A percentile compares a stretch with the other conserved stretches of the same genome.
Evolutionary conservation across 805 yeast genomes (phyloP).

Genomic region (Metschnikowia dekortorum): DNA sequence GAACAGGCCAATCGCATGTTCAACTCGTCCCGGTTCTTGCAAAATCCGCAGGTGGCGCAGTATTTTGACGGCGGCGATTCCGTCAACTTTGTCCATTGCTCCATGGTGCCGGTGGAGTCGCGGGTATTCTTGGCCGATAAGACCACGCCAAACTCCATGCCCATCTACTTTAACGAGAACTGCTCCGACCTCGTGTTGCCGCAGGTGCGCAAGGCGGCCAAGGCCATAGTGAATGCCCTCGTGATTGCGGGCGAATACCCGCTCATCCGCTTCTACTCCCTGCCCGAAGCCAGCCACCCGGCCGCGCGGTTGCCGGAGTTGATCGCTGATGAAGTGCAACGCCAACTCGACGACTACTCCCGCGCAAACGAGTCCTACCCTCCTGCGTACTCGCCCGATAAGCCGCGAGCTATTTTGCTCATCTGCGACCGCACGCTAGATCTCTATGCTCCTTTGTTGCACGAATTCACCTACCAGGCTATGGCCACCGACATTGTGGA

Average conservation of each 20-base stretch:
- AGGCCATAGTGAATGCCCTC: slow-evolving; percentile 66
- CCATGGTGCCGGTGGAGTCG: slow-evolving; percentile 61
- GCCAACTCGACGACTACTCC: slow-evolving; percentile 69
- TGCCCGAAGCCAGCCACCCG: slow-evolving; percentile 44
- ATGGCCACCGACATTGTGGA: slow-evolving; percentile 75
- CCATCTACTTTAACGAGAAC: slow-evolving; percentile 62
- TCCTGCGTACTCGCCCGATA: slow-evolving; percentile 46
- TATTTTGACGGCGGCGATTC: slow-evolving; percentile 30
- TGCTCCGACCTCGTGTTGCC: slow-evolving; percentile 59
- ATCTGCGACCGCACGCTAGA: slow-evolving; percentile 84
- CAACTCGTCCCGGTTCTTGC: slow-evolving; percentile 22
- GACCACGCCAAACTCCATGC: slow-evolving; percentile 52
- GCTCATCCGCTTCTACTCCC: slow-evolving; percentile 66
- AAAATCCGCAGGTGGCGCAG: slow-evolving; percentile 26
- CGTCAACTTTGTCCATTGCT: slow-evolving; percentile 29
- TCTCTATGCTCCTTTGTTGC: slow-evolving; percentile 75
- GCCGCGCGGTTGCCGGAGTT: slow-evolving; percentile 61
- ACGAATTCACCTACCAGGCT: slow-evolving; percentile 89
- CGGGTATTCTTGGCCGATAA: slow-evolving; percentile 66
- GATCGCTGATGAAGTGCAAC: slow-evolving; percentile 70
- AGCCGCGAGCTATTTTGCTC: slow-evolving; percentile 70
- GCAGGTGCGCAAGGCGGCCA: slow-evolving; percentile 57
- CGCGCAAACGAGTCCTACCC: slow-evolving; percentile 60
- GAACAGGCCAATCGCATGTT: slow-evolving; percentile 20
- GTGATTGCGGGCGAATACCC: slow-evolving; percentile 86